phyloP scores from a whole-genome alignment of 2,329 filamentous ascomycete species.

The Lachnellula arida region DNA sequence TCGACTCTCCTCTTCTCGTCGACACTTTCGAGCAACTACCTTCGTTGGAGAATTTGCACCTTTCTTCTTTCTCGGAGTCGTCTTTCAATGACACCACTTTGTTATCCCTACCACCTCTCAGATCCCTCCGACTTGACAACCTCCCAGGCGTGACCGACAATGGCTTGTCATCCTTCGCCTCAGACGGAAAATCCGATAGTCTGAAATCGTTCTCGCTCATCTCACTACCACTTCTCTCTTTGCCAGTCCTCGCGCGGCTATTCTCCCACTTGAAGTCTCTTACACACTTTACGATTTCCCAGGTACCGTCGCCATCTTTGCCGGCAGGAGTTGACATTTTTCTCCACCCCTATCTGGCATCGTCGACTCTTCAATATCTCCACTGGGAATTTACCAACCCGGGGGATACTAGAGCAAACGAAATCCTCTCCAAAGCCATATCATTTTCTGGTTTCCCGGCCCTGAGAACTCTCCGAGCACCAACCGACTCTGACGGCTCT shows the following conservation, averaged over 20 bases:
- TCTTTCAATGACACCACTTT: constrained; percentile 55
- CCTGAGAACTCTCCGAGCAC: constrained; percentile 55
- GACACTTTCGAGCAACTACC: constrained; percentile 48
- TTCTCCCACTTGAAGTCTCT: constrained; percentile 50
- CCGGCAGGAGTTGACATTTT: constrained; percentile 52
- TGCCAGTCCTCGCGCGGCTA: constrained; percentile 54
- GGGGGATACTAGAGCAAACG: constrained; percentile 46
- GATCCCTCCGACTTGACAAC: constrained; percentile 51
- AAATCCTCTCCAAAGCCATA: constrained; percentile 61
- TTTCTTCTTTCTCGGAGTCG: constrained; percentile 52
- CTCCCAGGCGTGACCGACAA: constrained; percentile 51
- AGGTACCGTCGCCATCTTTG: constrained; percentile 50
- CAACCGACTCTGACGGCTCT: constrained; percentile 63
- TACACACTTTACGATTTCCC: constrained; percentile 48
- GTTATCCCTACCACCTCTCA: constrained; percentile 49
- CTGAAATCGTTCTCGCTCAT: constrained; percentile 50
- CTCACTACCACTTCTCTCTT: constrained; percentile 51
- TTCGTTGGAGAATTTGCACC: constrained; percentile 52
- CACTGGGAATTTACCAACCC: constrained; percentile 56
- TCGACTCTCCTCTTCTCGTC: constrained; percentile 48
- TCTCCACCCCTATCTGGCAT: constrained; percentile 61
- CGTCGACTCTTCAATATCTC: constrained; percentile 45
- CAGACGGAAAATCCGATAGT: constrained; percentile 40
- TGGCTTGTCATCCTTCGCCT: constrained; percentile 54
- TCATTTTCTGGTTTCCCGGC: constrained; percentile 56